Conservation (phyloP, 441 rosid genomes). For the Populus trichocarpa region DNA sequence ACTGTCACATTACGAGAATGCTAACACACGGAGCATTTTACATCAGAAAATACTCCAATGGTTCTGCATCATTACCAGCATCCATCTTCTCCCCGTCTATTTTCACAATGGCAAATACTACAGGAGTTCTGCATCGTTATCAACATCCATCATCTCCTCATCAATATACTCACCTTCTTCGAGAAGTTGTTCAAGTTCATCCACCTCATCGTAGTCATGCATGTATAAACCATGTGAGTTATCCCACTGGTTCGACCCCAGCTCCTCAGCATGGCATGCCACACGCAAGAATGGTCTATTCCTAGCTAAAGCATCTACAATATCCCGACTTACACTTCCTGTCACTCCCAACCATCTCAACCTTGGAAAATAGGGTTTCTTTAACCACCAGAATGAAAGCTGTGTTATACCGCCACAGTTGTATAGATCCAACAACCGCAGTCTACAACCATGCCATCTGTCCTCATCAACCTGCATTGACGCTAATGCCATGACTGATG, state of each 20-base stretch:
- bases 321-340: conserved; percentile 70
- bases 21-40: too few relatives aligned
- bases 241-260: conserved; percentile 63
- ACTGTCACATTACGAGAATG: not conserved
- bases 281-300: conserved; percentile 68
- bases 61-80: too few relatives aligned
- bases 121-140: conserved; percentile 24
- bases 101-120: conserved; percentile 1
- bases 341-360: conserved; percentile 87
- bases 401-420: conserved; percentile 82
- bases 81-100: too few relatives aligned
- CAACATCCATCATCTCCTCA: conserved; percentile 57
- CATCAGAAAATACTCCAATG: conserved; percentile 8
- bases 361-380: conserved; percentile 80
- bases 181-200: conserved; percentile 58
- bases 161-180: conserved; percentile 45
- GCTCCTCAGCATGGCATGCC: conserved; percentile 73
- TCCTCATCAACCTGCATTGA: conserved; percentile 69
- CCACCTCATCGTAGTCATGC: conserved; percentile 64
- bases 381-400: conserved; percentile 76
- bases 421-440: conserved; percentile 71
- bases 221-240: conserved; percentile 42
- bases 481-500: conserved; percentile 83
- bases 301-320: conserved; percentile 75
- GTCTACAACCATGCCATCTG: conserved; percentile 64